A percentile compares a stretch with the other conserved stretches of the same genome.
phyloP scores from a whole-genome alignment of 2,329 filamentous ascomycete genomes.

The Sporothrix pseudoabietina region DNA sequence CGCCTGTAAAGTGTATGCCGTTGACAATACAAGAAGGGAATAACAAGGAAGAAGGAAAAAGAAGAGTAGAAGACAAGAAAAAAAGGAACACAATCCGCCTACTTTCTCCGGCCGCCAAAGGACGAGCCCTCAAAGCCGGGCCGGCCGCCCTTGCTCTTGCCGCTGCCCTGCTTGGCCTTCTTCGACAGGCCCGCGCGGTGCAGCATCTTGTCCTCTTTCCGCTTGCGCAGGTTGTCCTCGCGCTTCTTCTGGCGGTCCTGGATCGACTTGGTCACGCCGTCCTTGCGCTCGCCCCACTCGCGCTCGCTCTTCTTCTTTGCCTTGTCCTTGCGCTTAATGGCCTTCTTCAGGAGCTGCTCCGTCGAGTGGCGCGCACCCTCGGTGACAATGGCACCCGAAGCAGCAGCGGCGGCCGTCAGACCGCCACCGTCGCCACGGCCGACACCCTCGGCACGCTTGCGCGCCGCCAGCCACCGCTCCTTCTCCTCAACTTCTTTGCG shows the following conservation, averaged over 20 bases:
- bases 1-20: constrained; percentile 6
- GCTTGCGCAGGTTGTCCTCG: constrained; percentile 74
- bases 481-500: constrained; percentile 88
- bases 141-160: constrained; percentile 47
- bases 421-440: constrained; percentile 69
- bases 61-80: not conserved
- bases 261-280: constrained; percentile 73
- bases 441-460: constrained; percentile 85
- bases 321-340: constrained; percentile 88
- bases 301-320: constrained; percentile 88
- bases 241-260: constrained; percentile 81
- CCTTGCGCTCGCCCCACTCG: constrained; percentile 76
- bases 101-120: constrained; percentile 61
- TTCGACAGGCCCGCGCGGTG: constrained; percentile 56
- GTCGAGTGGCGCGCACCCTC: constrained; percentile 26
- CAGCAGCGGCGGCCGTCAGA: constrained; percentile 32
- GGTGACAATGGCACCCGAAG: constrained; percentile 28
- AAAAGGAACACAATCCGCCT: constrained; percentile 27
- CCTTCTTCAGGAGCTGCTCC: constrained; percentile 85
- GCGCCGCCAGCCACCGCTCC: constrained; percentile 89
- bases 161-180: constrained; percentile 50
- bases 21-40: not conserved
- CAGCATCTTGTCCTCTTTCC: constrained; percentile 69
- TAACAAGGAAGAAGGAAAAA: not conserved
- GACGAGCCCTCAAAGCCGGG: constrained; percentile 68